Evolutionary conservation across 768 basidiomycete species (phyloP).

Genomic region (Leccinum imitatum): DNA sequence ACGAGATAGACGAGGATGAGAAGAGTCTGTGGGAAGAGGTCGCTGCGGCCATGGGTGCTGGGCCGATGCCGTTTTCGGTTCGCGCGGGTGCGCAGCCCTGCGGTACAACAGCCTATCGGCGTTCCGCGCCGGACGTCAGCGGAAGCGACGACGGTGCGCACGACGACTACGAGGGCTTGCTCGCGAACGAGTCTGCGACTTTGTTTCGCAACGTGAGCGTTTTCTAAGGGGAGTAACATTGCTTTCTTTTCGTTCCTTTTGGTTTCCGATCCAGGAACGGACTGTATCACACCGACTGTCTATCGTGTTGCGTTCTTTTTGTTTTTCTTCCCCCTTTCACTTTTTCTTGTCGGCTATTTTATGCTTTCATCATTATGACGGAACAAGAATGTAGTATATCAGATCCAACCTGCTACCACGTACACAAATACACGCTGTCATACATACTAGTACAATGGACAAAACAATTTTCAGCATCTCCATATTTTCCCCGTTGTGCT

Average conservation of each 20-base stretch:
- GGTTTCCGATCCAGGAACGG: background rate
- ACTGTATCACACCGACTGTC: background rate
- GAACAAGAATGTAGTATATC: constrained; percentile 16
- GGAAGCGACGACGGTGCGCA: constrained; percentile 4
- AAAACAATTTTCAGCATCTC: background rate
- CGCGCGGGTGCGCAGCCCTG: constrained; percentile 15
- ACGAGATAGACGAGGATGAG: constrained; percentile 29
- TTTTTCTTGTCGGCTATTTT: constrained; percentile 16
- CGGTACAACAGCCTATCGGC: constrained; percentile 1
- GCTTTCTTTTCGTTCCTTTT: background rate
- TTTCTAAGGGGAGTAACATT: constrained; percentile 8
- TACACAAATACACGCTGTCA: background rate
- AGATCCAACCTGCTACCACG: constrained; percentile 1
- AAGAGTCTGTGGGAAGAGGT: constrained; percentile 31
- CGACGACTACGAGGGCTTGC: constrained; percentile 15
- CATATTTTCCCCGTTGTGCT: background rate
- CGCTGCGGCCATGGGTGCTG: constrained; percentile 21
- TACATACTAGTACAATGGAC: constrained; percentile 10
- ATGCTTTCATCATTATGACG: constrained; percentile 22
- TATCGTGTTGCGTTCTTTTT: background rate
- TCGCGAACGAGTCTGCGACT: constrained; percentile 17
- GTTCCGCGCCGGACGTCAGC: background rate
- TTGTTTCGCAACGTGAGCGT: constrained; percentile 24
- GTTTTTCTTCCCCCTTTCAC: background rate
- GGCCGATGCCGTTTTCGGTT: constrained; percentile 13